A percentile compares a stretch with the other conserved stretches of the same genome.
Conservation (phyloP, 345 rosid genomes). For the Corymbia maculata region DNA sequence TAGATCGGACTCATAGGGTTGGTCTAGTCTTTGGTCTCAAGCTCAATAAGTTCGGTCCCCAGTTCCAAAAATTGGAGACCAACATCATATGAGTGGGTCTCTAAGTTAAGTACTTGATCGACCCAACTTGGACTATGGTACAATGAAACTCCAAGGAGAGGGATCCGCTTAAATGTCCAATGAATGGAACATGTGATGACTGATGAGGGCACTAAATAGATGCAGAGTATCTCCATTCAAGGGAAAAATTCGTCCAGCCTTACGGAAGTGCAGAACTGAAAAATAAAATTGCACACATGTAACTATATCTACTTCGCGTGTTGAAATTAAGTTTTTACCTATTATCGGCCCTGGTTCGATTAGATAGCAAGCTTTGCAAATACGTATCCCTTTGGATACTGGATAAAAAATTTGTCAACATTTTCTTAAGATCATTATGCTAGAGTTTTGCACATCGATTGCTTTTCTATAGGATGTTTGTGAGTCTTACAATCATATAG, state of each 20-base stretch:
- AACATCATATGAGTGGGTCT: too few relatives aligned
- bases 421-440: background rate
- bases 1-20: accelerated
- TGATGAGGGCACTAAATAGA: background rate
- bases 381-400: background rate
- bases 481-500: background rate
- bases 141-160: background rate
- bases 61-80: background rate
- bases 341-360: background rate
- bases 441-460: background rate
- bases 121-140: background rate
- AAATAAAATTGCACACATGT: background rate
- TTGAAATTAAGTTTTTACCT: background rate
- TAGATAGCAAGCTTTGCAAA: background rate
- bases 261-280: background rate
- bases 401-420: background rate
- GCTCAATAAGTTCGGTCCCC: accelerated
- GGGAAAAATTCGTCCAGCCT: background rate
- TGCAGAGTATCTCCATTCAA: background rate
- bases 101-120: too few relatives aligned
- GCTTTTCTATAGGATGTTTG: background rate
- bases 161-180: background rate
- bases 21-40: accelerated
- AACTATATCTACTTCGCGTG: background rate
- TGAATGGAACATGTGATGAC: background rate